A percentile compares a stretch with the other conserved stretches of the same genome.
phyloP scores from a whole-genome alignment of 2,329 filamentous ascomycete genomes.

The Epichloe aotearoae region DNA sequence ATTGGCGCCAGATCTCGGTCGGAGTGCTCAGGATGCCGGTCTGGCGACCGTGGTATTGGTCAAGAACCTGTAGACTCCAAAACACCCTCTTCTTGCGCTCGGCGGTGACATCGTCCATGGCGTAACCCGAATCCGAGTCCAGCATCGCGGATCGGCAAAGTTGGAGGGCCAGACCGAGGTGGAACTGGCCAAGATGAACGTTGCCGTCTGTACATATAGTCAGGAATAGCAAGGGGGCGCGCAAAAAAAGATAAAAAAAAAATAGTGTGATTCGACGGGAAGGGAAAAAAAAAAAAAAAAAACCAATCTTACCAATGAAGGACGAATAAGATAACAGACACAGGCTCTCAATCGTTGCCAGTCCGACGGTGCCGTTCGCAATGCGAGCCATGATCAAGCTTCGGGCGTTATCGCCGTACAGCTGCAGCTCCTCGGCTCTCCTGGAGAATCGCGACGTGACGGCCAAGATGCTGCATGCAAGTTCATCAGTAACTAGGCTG shows the following conservation, averaged over 20 bases:
- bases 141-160: conserved; percentile 37
- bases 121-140: conserved; percentile 28
- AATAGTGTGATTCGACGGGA: too few species aligned
- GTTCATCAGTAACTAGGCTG: conserved; percentile 23
- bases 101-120: conserved; percentile 17
- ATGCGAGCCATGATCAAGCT: conserved; percentile 34
- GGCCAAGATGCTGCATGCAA: conserved; percentile 27
- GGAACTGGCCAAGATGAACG: conserved; percentile 33
- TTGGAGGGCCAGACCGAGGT: conserved; percentile 35
- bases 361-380: conserved; percentile 34
- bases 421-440: conserved; percentile 18
- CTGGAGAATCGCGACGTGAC: conserved; percentile 26
- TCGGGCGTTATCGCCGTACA: conserved; percentile 26
- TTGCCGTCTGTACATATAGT: conserved; percentile 27
- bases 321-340: conserved; percentile 36
- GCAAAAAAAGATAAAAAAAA: not conserved
- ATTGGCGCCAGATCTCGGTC: conserved; percentile 27
- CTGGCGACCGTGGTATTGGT: conserved; percentile 36
- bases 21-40: conserved; percentile 28
- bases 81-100: conserved; percentile 37
- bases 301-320: conserved; percentile 28
- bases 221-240: conserved; percentile 3
- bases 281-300: not conserved
- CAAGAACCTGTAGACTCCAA: conserved; percentile 37
- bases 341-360: conserved; percentile 36